These are phyloP conservation scores for Cenchrus fungigraminus DNA, from an alignment of 176 grass and related monocot species.

Conservation along the genomic window DNA sequence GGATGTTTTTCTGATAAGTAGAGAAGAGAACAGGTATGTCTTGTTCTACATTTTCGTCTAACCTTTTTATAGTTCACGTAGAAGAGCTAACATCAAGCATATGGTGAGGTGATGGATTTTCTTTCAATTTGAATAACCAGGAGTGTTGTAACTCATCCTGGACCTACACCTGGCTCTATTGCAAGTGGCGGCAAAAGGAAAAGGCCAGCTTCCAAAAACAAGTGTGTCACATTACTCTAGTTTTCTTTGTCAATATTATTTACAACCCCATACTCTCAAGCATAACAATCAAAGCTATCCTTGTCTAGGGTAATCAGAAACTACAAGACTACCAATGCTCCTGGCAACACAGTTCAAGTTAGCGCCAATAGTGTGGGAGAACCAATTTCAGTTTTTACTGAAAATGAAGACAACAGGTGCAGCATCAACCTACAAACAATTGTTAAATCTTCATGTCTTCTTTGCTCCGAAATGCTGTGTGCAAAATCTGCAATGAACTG, in stretches of 20 bases:
- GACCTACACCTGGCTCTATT: slow-evolving; percentile 61
- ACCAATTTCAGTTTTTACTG: slow-evolving; percentile 50
- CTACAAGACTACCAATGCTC: slow-evolving; percentile 42
- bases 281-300: slow-evolving; percentile 18
- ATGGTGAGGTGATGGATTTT: slow-evolving; percentile 17
- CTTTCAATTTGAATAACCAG: slow-evolving; percentile 48
- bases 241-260: slow-evolving; percentile 40
- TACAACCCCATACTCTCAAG: neutral
- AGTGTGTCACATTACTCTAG: slow-evolving; percentile 2
- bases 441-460: slow-evolving; percentile 27
- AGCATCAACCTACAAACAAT: neutral
- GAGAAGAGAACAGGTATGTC: slow-evolving; percentile 67
- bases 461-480: slow-evolving; percentile 18
- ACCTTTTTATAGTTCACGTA: neutral
- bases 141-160: slow-evolving; percentile 60
- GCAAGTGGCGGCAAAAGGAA: slow-evolving; percentile 61
- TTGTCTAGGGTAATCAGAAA: slow-evolving; percentile 67
- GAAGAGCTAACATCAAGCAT: slow-evolving; percentile 34
- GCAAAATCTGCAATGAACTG: neutral
- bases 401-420: slow-evolving; percentile 78
- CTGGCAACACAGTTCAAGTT: slow-evolving; percentile 32
- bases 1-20: slow-evolving; percentile 86
- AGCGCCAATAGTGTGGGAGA: slow-evolving; percentile 48
- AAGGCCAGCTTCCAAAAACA: slow-evolving; percentile 50
- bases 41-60: slow-evolving; percentile 10